Evolutionary conservation across 148 eudicot species (phyloP), one percentile per base, ranked within the genome.

Genomic region (Salicornia ramosissima): DNA sequence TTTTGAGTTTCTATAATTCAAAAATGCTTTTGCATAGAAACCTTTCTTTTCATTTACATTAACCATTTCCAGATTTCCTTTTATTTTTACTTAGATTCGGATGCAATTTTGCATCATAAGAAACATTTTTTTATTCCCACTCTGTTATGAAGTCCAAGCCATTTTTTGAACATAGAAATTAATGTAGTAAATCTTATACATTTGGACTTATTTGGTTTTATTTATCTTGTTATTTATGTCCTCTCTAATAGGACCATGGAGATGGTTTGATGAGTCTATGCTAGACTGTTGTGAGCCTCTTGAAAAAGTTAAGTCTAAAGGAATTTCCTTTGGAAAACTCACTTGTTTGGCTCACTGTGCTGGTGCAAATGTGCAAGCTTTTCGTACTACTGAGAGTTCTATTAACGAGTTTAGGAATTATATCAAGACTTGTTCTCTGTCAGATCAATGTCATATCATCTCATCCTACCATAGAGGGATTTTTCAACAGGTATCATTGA

Each of bases 261-360:
- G 97, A 76, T 92, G 97, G 97, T 92, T 86, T 81, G 97, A 92
- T 77, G 97, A 92, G 71, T 83, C 90, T 62, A 92, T 92, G 97
- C 76, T 92, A 78, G 88, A 87, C 73, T 92, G 97, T 33, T 92
- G 97, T 43, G 96, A 92, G 81, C 91, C 97, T 64, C 75, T 92
- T 80, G 97, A 92, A 73, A 89, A 86, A 80, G 88, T 92, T 63
- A 89, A 89, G 78, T 83, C 82, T 69, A 80, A 76, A 60, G 97
- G 97, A 46, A 92, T 89, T 68, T 83, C 97, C 36, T 89, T 89
- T 72, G 90, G 88, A 65, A 89, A 92, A 74, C 86, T 92, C 45
- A 87, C 82, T 54, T 89, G 93, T 72, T 75, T 92, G 80, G 97
- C 93, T 71, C 89, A 81, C 40, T 92, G 97, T 77, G 86, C 92